These are phyloP conservation scores for Ophiosphaerella herpotricha DNA, from an alignment of 2,329 filamentous ascomycete genomes.

Conservation along the genomic window DNA sequence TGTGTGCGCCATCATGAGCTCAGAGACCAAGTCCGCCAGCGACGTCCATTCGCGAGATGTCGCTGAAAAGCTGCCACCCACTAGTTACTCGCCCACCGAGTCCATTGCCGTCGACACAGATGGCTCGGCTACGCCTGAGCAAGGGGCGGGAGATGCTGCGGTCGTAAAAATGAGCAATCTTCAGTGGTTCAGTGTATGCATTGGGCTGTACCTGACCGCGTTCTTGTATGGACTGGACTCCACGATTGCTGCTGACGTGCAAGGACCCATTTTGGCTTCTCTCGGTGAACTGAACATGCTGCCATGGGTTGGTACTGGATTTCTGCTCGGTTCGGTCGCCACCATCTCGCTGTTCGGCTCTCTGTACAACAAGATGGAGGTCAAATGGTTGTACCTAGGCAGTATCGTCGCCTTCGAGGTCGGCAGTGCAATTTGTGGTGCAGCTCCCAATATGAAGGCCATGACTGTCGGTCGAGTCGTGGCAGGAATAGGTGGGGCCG, in stretches of 20 bases:
- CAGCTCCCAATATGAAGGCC: slow-evolving; percentile 32
- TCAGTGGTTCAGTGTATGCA: too few relatives aligned
- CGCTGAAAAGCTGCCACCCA: too few relatives aligned
- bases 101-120: too few relatives aligned
- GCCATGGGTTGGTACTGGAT: slow-evolving; percentile 29
- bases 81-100: too few relatives aligned
- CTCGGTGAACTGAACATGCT: slow-evolving; percentile 31
- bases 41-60: too few relatives aligned
- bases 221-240: slow-evolving; percentile 18
- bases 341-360: slow-evolving; percentile 27
- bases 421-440: slow-evolving; percentile 10
- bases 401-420: not conserved
- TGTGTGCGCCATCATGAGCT: too few relatives aligned
- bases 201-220: too few relatives aligned
- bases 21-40: too few relatives aligned
- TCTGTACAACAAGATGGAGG: slow-evolving; percentile 49
- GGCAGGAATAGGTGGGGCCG: slow-evolving; percentile 52
- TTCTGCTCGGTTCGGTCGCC: slow-evolving; percentile 23
- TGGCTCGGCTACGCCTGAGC: too few relatives aligned
- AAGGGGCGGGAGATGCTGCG: too few relatives aligned
- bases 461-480: slow-evolving; percentile 52
- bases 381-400: slow-evolving; percentile 44
- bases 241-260: slow-evolving; percentile 35
- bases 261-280: slow-evolving; percentile 26
- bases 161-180: too few relatives aligned